Evolutionary conservation across 768 basidiomycete species (phyloP), one percentile per base, ranked within the genome.

Genomic region (Stropharia rugosoannulata): DNA sequence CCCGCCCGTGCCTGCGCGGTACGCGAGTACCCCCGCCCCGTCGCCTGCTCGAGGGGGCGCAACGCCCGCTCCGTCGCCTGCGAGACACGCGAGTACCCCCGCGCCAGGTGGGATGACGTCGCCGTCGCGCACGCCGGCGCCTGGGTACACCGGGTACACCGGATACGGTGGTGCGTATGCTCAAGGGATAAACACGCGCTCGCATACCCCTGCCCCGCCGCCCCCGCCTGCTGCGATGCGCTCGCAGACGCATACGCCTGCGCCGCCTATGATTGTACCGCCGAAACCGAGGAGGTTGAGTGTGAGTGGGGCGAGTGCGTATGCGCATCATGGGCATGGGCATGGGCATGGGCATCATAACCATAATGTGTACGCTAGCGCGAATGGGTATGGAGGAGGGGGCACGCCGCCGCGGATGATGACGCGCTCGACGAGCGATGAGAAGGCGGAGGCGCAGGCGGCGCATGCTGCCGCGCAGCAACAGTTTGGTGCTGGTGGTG

Each of bases 361-460:
- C n/a, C n/a, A n/a, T n/a, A n/a, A n/a, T n/a, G n/a, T n/a, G n/a
- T n/a, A n/a, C n/a, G n/a, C n/a, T n/a, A n/a, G n/a, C n/a, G n/a
- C n/a, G n/a, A n/a, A 41, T 2, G 16, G 42, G 35, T 63, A 70
- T 16, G 37, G 67, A 22, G 22, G 22, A 22, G 22, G 22, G 4
- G 22, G 22, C 2, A 22, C 22, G 22, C 22, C 67, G 50, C 78
- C 80, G 45, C 84, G 82, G 75, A 80, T 85, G 70, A 67, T 86
- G 69, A 63, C 62, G 48, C 81, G 86, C 51, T 81, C 84, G 35
- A 76, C 82, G 58, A 85, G 84, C 51, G 87, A 89, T 64, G 86
- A 87, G 73, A 87, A 85, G 67, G 81, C 73, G 15, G 73, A 77
- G 48, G 68, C 84, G 42, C 84, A 32, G 29, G 29, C 29, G 2